Evolutionary conservation across 768 basidiomycete species (phyloP), one percentile per base, ranked within the genome.

Genomic region (Cytidiella melzeri): DNA sequence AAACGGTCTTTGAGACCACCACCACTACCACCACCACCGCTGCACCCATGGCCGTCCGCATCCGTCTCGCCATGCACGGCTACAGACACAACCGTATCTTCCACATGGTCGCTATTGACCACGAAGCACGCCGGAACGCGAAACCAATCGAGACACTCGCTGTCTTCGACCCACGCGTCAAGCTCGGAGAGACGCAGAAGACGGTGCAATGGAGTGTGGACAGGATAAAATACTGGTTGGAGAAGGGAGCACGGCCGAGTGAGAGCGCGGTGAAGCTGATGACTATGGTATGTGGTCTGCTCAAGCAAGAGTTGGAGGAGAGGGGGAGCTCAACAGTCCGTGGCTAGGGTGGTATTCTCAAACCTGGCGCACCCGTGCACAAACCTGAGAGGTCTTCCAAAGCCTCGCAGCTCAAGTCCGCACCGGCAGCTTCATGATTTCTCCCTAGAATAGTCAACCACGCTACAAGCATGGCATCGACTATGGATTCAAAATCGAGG

Each of bases 161-260:
- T 26, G 73, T 87, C 41, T 96, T 87, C 70, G 74, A 90, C 65
- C 92, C 91, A 3, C 80, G 75, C 54, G 67, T 80, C 41, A 66
- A 65, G 43, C 71, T 63, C 15, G 76, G 73, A 30, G 65, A 73
- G 51, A 65, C 70, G 20, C 74, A 79, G 56, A 95, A 93, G 68
- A 81, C 78, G 27, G 73, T 97, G 48, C 78, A 84, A 57, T 97
- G 94, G 93, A 92, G 92, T 65, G 83, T 85, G 21, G 84, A 89
- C 58, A 80, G 95, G 63, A 90, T 98, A 64, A 75, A 76, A 51
- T 92, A 89, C 61, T 98, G 95, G 95, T 66, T 97, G 34, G 75
- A 75, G 27, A 80, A 85, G 15, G 94, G 93, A 0, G 95, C 95
- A 27, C 65, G 77, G 52, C 95, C 95, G 1, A 86, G 81, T 40